phyloP scores from a whole-genome alignment of 1,139 yeast genomes.

The Lodderomyces pseudojiufengensis region DNA sequence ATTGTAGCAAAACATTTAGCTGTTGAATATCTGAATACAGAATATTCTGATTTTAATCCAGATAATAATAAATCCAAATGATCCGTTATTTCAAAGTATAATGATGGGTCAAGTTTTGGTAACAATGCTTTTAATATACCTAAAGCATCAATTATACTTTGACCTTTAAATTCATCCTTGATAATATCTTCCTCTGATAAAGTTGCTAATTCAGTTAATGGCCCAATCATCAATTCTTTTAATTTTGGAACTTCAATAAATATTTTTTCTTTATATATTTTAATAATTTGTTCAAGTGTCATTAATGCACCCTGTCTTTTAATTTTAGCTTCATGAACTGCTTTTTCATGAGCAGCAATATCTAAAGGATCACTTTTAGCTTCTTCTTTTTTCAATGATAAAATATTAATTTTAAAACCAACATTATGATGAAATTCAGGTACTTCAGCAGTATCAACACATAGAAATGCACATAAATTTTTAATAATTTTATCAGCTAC shows the following conservation, averaged over 20 bases:
- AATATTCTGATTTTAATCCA: conserved; percentile 64
- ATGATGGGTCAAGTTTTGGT: conserved; percentile 52
- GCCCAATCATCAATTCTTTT: conserved; percentile 61
- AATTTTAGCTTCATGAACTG: conserved; percentile 68
- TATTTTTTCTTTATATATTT: conserved; percentile 48
- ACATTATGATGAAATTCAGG: conserved; percentile 83
- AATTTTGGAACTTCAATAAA: conserved; percentile 68
- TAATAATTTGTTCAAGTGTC: conserved; percentile 58
- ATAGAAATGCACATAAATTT: conserved; percentile 86
- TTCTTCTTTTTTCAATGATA: conserved; percentile 81
- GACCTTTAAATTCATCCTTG: conserved; percentile 58
- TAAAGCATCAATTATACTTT: conserved; percentile 78
- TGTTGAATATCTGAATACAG: conserved; percentile 86
- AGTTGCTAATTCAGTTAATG: conserved; percentile 40
- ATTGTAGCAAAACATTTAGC: conserved; percentile 87
- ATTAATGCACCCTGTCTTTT: conserved; percentile 81
- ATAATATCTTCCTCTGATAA: conserved; percentile 33
- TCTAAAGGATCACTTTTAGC: conserved; percentile 67
- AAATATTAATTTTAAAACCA: conserved; percentile 50
- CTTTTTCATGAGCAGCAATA: conserved; percentile 57
- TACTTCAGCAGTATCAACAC: conserved; percentile 94
- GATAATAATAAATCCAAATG: conserved; percentile 49
- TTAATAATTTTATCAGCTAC: conserved; percentile 88
- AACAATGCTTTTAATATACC: conserved; percentile 77
- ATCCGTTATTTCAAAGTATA: conserved; percentile 49